Percentiles rank a stretch among this genome's conserved stretches.
Evolutionary conservation across 805 yeast genomes (phyloP).

Genomic region (Saturnispora hagleri): DNA sequence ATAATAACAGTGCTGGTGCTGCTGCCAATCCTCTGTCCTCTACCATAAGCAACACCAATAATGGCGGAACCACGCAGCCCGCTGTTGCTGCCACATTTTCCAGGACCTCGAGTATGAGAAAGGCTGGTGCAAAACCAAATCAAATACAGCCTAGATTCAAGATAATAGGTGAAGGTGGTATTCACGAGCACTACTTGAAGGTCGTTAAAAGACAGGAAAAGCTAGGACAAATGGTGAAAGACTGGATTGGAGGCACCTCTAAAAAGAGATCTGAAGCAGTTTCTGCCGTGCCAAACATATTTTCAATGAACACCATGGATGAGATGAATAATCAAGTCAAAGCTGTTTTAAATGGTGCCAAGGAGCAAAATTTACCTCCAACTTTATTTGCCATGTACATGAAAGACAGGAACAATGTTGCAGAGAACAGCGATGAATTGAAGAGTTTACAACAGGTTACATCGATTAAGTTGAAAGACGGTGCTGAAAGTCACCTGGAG

Average conservation of each 20-base stretch:
- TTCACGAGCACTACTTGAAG: slow-evolving; percentile 71
- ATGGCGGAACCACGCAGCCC: neutral
- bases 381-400: slow-evolving; percentile 63
- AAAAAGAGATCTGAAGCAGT: slow-evolving; percentile 52
- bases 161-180: slow-evolving; percentile 37
- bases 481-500: slow-evolving; percentile 1
- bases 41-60: neutral
- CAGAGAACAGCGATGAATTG: neutral
- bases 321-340: slow-evolving; percentile 22
- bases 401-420: slow-evolving; percentile 23
- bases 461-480: neutral
- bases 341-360: slow-evolving; percentile 15
- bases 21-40: neutral
- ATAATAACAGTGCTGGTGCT: neutral
- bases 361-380: slow-evolving; percentile 39
- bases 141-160: slow-evolving; percentile 2
- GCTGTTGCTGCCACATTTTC: neutral
- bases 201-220: slow-evolving; percentile 75
- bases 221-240: slow-evolving; percentile 63
- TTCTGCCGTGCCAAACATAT: slow-evolving; percentile 62
- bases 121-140: neutral
- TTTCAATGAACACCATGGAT: slow-evolving; percentile 28
- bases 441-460: neutral
- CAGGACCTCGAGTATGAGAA: slow-evolving; percentile 2
- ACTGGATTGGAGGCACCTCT: slow-evolving; percentile 64